Evolutionary conservation across 2,329 filamentous ascomycete species (phyloP).

Genomic region (Penicillium olsonii): DNA sequence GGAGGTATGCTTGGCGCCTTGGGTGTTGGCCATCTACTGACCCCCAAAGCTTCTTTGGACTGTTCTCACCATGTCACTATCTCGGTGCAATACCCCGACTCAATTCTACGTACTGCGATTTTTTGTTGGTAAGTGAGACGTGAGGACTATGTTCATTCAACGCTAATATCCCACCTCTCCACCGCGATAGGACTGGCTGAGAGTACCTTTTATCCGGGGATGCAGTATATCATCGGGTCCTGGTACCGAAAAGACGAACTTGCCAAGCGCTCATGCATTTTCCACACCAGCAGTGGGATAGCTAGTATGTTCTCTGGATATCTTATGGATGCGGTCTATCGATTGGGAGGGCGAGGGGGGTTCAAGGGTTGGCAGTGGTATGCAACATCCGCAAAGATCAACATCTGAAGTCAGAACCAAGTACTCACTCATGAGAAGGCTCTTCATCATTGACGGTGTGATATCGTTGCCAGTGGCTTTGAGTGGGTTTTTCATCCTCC

Average conservation of each 20-base stretch:
- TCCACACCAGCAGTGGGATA: constrained; percentile 51
- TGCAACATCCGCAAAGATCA: not conserved
- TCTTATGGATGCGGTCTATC: constrained; percentile 56
- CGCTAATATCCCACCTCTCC: not conserved
- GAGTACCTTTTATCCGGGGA: constrained; percentile 55
- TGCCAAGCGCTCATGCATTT: constrained; percentile 55
- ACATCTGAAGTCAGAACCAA: not conserved
- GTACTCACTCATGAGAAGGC: constrained; percentile 28
- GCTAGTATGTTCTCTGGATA: constrained; percentile 52
- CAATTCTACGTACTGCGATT: constrained; percentile 53
- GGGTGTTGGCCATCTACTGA: not conserved
- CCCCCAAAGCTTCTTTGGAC: constrained; percentile 47
- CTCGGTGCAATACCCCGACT: constrained; percentile 42
- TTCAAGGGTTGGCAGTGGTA: constrained; percentile 57
- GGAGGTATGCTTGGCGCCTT: constrained; percentile 36
- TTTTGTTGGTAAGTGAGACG: constrained; percentile 44
- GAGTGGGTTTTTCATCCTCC: constrained; percentile 51
- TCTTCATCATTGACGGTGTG: constrained; percentile 57
- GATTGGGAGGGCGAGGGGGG: constrained; percentile 50
- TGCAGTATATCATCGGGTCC: constrained; percentile 54
- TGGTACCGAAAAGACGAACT: constrained; percentile 56
- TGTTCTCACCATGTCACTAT: constrained; percentile 50
- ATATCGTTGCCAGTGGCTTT: constrained; percentile 57
- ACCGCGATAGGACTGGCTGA: constrained; percentile 45
- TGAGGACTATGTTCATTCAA: not conserved